phyloP scores from a whole-genome alignment of 192 early-diverging fungal genomes.

The Obelidium mucronatum region DNA sequence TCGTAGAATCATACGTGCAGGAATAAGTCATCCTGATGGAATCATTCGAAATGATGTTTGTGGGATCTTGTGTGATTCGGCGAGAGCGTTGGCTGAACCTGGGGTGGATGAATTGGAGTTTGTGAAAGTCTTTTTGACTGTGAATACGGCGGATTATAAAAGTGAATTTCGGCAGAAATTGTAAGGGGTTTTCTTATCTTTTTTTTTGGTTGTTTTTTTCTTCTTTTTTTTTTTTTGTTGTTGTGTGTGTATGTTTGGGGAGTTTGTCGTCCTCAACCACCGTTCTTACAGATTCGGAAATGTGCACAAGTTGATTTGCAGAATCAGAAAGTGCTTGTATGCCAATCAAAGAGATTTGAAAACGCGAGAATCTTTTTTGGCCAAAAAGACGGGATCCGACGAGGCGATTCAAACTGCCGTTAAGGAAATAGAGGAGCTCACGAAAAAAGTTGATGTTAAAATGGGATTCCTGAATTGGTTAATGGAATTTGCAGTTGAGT shows the following conservation, averaged over 20 bases:
- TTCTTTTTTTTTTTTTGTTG: not conserved
- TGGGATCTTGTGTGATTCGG: slow-evolving; percentile 82
- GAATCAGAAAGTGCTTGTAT: slow-evolving; percentile 49
- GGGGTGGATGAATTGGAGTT: slow-evolving; percentile 68
- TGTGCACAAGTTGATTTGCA: slow-evolving; percentile 43
- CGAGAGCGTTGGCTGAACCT: slow-evolving; percentile 69
- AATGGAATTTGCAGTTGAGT: slow-evolving; percentile 54
- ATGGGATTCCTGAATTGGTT: slow-evolving; percentile 70
- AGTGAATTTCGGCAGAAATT: slow-evolving; percentile 87
- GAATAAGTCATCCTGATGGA: slow-evolving; percentile 75
- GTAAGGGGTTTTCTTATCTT: slow-evolving; percentile 55
- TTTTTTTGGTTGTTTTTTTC: not conserved
- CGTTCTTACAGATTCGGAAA: slow-evolving; percentile 30
- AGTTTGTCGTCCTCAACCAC: too few relatives aligned
- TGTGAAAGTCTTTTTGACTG: slow-evolving; percentile 70
- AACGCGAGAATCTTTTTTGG: slow-evolving; percentile 36
- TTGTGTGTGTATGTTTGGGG: too few relatives aligned
- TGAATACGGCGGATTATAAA: slow-evolving; percentile 74
- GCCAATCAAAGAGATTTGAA: slow-evolving; percentile 44
- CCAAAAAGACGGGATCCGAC: not conserved
- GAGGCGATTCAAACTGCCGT: slow-evolving; percentile 1
- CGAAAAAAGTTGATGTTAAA: slow-evolving; percentile 52
- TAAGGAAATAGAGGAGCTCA: slow-evolving; percentile 31
- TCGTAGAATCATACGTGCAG: slow-evolving; percentile 52
- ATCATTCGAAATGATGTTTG: slow-evolving; percentile 80